Evolutionary conservation across 2,329 filamentous ascomycete species (phyloP).

Genomic region (Ustilaginoidea virens): DNA sequence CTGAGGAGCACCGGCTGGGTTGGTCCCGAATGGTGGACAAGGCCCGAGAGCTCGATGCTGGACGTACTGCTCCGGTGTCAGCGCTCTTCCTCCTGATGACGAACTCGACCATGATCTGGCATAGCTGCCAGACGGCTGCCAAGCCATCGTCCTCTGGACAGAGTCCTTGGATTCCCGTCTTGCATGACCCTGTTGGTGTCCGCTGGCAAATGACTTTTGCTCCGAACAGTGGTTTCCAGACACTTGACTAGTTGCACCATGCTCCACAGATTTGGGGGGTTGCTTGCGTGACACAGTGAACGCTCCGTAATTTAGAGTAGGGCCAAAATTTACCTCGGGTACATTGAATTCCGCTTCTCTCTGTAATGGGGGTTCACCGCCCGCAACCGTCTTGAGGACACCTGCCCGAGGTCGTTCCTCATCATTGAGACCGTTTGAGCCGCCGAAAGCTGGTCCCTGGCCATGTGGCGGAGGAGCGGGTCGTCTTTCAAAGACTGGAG

Average conservation of each 20-base stretch:
- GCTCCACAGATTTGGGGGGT: slow-evolving; percentile 6
- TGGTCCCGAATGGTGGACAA: slow-evolving; percentile 41
- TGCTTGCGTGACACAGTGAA: slow-evolving; percentile 17
- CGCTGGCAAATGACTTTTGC: slow-evolving; percentile 9
- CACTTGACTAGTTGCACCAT: slow-evolving; percentile 7
- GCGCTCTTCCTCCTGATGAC: slow-evolving; percentile 18
- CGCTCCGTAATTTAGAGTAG: slow-evolving; percentile 52
- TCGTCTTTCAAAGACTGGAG: slow-evolving; percentile 6
- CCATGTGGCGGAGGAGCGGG: slow-evolving; percentile 8
- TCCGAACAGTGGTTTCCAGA: slow-evolving; percentile 18
- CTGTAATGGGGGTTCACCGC: slow-evolving; percentile 17
- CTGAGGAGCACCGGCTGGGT: slow-evolving; percentile 34
- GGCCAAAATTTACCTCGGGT: slow-evolving; percentile 72
- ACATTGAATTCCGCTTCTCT: slow-evolving; percentile 34
- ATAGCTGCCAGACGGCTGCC: slow-evolving; percentile 56
- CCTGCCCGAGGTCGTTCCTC: slow-evolving; percentile 58
- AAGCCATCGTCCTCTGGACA: slow-evolving; percentile 51
- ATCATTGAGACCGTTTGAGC: slow-evolving; percentile 31
- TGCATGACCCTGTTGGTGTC: slow-evolving; percentile 18
- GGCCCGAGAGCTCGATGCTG: slow-evolving; percentile 52
- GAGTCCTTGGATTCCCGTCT: slow-evolving; percentile 37
- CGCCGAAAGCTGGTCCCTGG: slow-evolving; percentile 32
- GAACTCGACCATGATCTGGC: slow-evolving; percentile 23
- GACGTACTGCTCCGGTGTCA: slow-evolving; percentile 73
- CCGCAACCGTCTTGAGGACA: slow-evolving; percentile 63